Evolutionary conservation across 805 yeast genomes (phyloP), one percentile per base, ranked within the genome.

Genomic region (Lipomyces japonicus): DNA sequence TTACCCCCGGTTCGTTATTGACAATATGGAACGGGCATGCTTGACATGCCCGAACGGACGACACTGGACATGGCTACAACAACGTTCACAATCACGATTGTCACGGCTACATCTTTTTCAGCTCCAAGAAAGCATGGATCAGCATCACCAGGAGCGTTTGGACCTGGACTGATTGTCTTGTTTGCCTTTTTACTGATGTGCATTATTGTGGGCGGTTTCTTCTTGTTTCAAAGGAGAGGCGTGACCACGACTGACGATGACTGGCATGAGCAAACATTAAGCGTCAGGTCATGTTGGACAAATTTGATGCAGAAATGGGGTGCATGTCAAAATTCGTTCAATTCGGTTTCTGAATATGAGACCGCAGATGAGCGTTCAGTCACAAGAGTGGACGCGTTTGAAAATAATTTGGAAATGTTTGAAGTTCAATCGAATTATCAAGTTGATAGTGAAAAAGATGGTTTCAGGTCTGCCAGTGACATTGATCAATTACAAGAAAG

Each of bases 161-260:
- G 50, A n/a, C 36, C 44, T 18, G 46, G 54, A 3, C 14, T 38
- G n/a, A 52, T 53, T 5, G 43, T 53, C 28, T 37, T 50, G 12
- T 53, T 53, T 26, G 55, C 56, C 12, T 32, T 51, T 12, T 28
- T 53, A 5, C 40, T 31, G 4, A 28, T 46, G 26, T 30, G 36
- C 9, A 39, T 53, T 18, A 32, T 50, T 2, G 34, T 36, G 7
- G 50, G 50, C 19, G 54, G 56, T 23, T 42, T 31, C 18, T 42
- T 32, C 28, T 30, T 53, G 9, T 26, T 45, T 4, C 40, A 38
- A 10, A 26, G 22, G n/a, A 42, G 45, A 5, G 36, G 32, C 21
- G 32, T 44, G 16, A 23, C 35, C 16, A 24, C 32, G n/a, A 24
- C 30, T 3, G 48, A 39, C 37, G 38, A 22, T 12, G 30, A 32